Conservation (phyloP, 2,329 filamentous ascomycete species). For the Cladophialophora exuberans region DNA sequence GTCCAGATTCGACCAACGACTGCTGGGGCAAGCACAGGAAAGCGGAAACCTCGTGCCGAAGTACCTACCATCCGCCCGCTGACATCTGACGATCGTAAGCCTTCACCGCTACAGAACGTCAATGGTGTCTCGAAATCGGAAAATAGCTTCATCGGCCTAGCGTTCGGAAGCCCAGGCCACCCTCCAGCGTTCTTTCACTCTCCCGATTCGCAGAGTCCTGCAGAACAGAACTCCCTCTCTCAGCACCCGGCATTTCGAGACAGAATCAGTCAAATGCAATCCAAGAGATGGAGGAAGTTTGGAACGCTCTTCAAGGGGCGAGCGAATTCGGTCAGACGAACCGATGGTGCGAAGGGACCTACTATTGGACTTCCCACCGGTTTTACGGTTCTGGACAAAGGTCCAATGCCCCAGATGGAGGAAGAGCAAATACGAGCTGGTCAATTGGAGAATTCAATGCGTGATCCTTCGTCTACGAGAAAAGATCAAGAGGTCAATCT, state of each 20-base stretch:
- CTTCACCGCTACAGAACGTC: constrained; percentile 9
- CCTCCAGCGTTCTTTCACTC: constrained; percentile 23
- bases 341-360: constrained; percentile 19
- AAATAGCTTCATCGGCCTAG: constrained; percentile 69
- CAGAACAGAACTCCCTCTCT: constrained; percentile 9
- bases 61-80: constrained; percentile 20
- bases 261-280: constrained; percentile 23
- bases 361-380: constrained; percentile 26
- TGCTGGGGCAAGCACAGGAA: constrained; percentile 16
- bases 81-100: constrained; percentile 24
- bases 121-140: constrained; percentile 31
- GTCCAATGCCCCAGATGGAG: constrained; percentile 10
- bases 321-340: constrained; percentile 15
- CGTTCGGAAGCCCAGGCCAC: constrained; percentile 67
- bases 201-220: constrained; percentile 3
- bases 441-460: constrained; percentile 7
- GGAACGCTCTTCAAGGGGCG: constrained; percentile 48
- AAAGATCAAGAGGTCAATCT: constrained; percentile 6
- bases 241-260: constrained; percentile 13
- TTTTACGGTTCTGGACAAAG: constrained; percentile 26
- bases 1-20: constrained; percentile 24
- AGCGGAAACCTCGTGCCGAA: constrained; percentile 20
- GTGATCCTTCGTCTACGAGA: constrained; percentile 7
- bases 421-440: constrained; percentile 16
- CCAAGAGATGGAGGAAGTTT: constrained; percentile 52